Percentiles rank a stretch among this genome's conserved stretches.
These are phyloP conservation scores for Botrytis byssoidea DNA, from an alignment of 2,329 filamentous ascomycete species.

Conservation along the genomic window DNA sequence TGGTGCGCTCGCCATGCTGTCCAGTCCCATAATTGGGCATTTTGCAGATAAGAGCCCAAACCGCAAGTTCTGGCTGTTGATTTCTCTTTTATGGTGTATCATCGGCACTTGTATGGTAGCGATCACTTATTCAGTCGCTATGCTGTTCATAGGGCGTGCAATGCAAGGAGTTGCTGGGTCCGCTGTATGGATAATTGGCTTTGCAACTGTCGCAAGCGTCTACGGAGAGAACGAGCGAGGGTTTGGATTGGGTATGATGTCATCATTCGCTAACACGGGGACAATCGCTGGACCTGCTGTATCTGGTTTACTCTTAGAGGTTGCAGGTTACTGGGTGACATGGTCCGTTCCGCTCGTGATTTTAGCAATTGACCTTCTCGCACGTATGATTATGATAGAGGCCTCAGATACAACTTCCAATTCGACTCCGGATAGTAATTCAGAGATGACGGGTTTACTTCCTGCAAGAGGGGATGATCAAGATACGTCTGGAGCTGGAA, in stretches of 20 bases:
- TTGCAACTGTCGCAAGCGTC: background rate
- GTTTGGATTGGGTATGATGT: background rate
- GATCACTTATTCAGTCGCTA: background rate
- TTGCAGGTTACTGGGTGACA: background rate
- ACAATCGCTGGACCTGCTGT: background rate
- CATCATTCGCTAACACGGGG: conserved; percentile 1
- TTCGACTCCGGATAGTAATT: background rate
- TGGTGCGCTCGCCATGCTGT: background rate
- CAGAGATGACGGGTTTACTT: no score
- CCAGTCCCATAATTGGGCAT: background rate
- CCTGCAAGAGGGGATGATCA: background rate
- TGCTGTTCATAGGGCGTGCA: background rate
- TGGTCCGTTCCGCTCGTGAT: conserved; percentile 1
- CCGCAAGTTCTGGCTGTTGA: background rate
- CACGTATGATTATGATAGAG: conserved; percentile 3
- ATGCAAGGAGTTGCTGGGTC: conserved; percentile 1
- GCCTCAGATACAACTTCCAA: background rate
- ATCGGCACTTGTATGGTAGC: background rate
- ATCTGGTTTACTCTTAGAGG: conserved; percentile 6
- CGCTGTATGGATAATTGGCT: conserved; percentile 9
- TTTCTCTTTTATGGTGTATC: background rate
- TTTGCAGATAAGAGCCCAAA: background rate
- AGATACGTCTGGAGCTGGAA: background rate
- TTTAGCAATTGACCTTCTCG: background rate
- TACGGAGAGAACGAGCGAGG: background rate